Base-by-base conservation (phyloP, 176 grass and related monocot species). In the Alloteropsis semialata region DNA sequence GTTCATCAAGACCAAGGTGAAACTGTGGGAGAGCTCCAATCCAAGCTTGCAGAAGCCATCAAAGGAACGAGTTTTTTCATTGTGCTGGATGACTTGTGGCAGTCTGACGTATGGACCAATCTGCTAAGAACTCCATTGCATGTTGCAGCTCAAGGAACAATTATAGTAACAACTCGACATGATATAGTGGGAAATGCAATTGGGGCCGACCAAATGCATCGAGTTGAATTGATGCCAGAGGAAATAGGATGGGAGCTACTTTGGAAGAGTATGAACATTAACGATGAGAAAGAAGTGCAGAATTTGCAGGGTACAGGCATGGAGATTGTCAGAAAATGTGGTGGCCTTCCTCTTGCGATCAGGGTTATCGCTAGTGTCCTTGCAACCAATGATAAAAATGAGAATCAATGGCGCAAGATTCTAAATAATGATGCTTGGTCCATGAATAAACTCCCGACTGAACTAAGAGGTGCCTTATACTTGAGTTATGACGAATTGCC, bases 311-410 rank as follows among this genome's bases (percentile, higher is more conserved):
- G 61, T 28, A 15, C 81, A 57, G 87, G 81, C 10, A 25, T 67
- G 22, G 22, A 89, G 36, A 89, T 89, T 48, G 69, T 85, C 4
- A 14, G 37, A 21, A 89, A 50, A 37, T 89, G 87, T 25, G 75
- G 73, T 15, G 45, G 67, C 0, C 87, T 89, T 10, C 81, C 87
- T 58, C 87, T 85, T n/a, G 82, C 82, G 24, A 85, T 89, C 5
- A 72, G 58, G 34, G 19, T 60, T 5, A 74, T 34, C 36, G 75
- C 58, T 48, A 48, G 87, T 28, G 44, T 75, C 27, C 37, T 89
- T 28, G 24, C 36, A 30, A 60, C 46, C 2, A 81, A 75, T 56
- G 68, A 81, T 2, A 29, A 10, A n/a, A 81, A 19, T 5, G 17
- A 24, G 44, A 85, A 63, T 29, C 45, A 76, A 13, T 89, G 87